Evolutionary conservation across 352 stramenopile genomes (phyloP), one percentile per base, ranked within the genome.

Genomic region (Phytophthora sp.): DNA sequence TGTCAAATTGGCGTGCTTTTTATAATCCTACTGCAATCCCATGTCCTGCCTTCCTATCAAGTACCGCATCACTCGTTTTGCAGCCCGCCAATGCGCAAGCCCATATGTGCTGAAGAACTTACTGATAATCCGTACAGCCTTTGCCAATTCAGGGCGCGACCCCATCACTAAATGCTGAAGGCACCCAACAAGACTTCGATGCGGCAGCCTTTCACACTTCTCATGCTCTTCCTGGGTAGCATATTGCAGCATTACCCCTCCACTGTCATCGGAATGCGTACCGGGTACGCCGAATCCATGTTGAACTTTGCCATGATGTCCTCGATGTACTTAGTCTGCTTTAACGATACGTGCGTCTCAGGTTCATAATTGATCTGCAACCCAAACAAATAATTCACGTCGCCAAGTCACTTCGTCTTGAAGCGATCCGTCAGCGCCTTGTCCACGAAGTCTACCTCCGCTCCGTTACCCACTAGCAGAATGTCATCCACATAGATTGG

Each of bases 151-250:
- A 24, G 45, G 46, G 9, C 46, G 8, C 3, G 57, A 64, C 9
- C 57, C 45, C 35, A 45, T 45, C n/a, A 64, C 23, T 9, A 64
- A 64, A 31, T 63, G 51, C 44, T 63, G 56, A n/a, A n/a, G n/a
- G n/a, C n/a, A n/a, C n/a, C n/a, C n/a, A n/a, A n/a, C n/a, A n/a
- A n/a, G n/a, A n/a, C n/a, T 64, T 4, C 26, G 26, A 21, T 63
- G 57, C 24, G 45, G 33, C 42, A 55, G 4, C 5, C 38, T 41
- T 4, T 41, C 15, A 36, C 24, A 33, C 16, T 45, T 44, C 13
- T 45, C 21, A 6, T 58, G 46, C 26, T 58, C 46, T 36, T 66
- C 47, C 11, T 7, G n/a, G 20, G 23, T 58, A 31, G 46, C 46
- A 26, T 33, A 7, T 31, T n/a, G 2, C 36, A 57, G 9, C 7